Conservation (phyloP, 768 basidiomycete genomes). For the Hemileccinum rubropunctum region DNA sequence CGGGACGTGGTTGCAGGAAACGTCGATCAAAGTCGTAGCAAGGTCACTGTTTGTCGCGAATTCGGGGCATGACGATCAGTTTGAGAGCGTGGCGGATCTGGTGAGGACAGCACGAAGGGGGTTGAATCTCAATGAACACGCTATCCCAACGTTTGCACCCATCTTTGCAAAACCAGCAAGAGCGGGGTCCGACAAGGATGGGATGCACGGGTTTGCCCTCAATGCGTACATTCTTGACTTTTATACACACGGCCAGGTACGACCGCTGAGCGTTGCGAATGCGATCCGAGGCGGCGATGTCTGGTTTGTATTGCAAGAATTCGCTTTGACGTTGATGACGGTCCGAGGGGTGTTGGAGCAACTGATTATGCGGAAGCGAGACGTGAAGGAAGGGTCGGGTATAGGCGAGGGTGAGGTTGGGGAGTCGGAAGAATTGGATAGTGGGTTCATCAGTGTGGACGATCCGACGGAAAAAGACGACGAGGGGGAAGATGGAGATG, state of each 20-base stretch:
- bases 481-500: conserved; percentile 18
- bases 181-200: too few relatives aligned
- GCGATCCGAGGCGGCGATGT: conserved; percentile 59
- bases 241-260: conserved; percentile 59
- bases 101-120: conserved; percentile 49
- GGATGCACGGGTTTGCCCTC: conserved; percentile 33
- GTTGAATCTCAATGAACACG: conserved; percentile 54
- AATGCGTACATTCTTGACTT: conserved; percentile 73
- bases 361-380: conserved; percentile 34
- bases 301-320: conserved; percentile 66
- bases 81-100: conserved; percentile 51
- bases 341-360: conserved; percentile 51
- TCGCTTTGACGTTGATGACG: conserved; percentile 47
- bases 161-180: conserved; percentile 29
- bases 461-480: conserved; percentile 30
- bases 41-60: conserved; percentile 66
- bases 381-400: conserved; percentile 8
- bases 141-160: conserved; percentile 52
- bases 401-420: conserved; percentile 12
- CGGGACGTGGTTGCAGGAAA: conserved; percentile 35
- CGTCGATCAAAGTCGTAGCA: conserved; percentile 37
- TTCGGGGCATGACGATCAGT: conserved; percentile 62
- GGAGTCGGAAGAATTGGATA: conserved; percentile 25
- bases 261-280: conserved; percentile 48
- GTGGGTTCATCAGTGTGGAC: conserved; percentile 29